Evolutionary conservation across 805 yeast genomes (phyloP), one percentile per base, ranked within the genome.

Genomic region (Priceomyces carsonii): DNA sequence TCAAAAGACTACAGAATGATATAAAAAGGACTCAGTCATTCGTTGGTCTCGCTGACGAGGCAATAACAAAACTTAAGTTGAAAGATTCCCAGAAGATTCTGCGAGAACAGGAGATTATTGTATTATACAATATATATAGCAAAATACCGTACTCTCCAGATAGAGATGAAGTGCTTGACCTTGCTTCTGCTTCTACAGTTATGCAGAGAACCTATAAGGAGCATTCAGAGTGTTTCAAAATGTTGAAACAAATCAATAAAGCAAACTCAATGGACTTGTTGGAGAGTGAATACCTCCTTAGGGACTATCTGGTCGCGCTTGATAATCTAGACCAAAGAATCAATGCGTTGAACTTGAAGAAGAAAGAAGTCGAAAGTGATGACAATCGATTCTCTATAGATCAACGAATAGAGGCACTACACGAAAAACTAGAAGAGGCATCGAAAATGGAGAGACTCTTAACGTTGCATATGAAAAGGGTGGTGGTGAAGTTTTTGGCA

Each of bases 131-230:
- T 6, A 26, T 51, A 8, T 52, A 45, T 29, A 35, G 38, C 5
- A 50, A 40, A 16, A 32, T 61, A 2, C 55, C 61, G 2, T 61
- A 50, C 32, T 36, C 42, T 12, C 55, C 59, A 3, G 57, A 48
- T 23, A 58, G 57, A 38, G 53, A 51, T 32, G 66, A 59, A 23
- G 55, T 53, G 12, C 51, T 60, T 14, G 53, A 51, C 5, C 47
- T 51, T 10, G 59, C 61, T 10, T 38, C 52, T 8, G 55, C 66
- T 3, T 49, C 57, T 10, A 19, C 21, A 4, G 27, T 43, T 12
- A 35, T 46, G 7, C 14, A 27, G 10, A 29, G 38, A 8, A 32
- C 42, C 15, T 19, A 31, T 3, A 18, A 30, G 8, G 33, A 42
- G 27, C 47, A 47, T 27, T 34, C 28, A 14, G 39, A 39, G 13